These are phyloP conservation scores for Vickermania ingenoplastis DNA, from an alignment of 208 protist species.

Conservation along the genomic window DNA sequence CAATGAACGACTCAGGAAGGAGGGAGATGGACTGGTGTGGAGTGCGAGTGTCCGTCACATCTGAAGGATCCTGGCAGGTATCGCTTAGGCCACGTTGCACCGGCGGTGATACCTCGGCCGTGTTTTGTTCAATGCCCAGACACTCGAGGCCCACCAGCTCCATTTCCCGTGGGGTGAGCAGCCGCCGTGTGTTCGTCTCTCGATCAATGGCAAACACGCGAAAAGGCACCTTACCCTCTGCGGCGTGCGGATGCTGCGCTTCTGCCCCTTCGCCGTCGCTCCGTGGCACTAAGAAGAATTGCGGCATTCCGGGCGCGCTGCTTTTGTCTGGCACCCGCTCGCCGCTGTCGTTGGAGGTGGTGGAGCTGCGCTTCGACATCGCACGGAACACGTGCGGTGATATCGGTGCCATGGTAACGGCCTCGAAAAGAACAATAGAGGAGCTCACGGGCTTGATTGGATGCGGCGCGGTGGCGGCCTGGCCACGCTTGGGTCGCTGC, in stretches of 20 bases:
- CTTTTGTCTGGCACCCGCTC: too few species aligned
- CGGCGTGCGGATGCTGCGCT: not conserved
- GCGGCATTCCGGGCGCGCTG: too few species aligned
- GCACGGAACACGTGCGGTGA: not conserved
- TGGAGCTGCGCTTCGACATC: not conserved
- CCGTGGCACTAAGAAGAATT: not conserved
- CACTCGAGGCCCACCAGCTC: not conserved
- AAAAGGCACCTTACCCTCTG: not conserved
- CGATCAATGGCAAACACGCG: not conserved
- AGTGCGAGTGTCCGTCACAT: not conserved
- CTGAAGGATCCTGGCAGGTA: not conserved
- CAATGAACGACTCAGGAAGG: slow-evolving; percentile 5
- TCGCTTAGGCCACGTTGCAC: too few species aligned
- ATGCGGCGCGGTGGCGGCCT: not conserved
- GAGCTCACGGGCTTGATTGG: not conserved
- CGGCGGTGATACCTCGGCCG: not conserved
- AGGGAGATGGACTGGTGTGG: not conserved
- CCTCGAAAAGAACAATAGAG: not conserved
- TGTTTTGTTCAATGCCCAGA: not conserved
- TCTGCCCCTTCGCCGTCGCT: not conserved
- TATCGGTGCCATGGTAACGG: not conserved
- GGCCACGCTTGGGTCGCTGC: not conserved
- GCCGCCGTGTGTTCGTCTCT: not conserved
- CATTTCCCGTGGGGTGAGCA: not conserved
- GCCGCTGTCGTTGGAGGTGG: not conserved